Base-by-base conservation (phyloP, 2,329 filamentous ascomycete genomes). In the Sordariomycetes sp. region DNA sequence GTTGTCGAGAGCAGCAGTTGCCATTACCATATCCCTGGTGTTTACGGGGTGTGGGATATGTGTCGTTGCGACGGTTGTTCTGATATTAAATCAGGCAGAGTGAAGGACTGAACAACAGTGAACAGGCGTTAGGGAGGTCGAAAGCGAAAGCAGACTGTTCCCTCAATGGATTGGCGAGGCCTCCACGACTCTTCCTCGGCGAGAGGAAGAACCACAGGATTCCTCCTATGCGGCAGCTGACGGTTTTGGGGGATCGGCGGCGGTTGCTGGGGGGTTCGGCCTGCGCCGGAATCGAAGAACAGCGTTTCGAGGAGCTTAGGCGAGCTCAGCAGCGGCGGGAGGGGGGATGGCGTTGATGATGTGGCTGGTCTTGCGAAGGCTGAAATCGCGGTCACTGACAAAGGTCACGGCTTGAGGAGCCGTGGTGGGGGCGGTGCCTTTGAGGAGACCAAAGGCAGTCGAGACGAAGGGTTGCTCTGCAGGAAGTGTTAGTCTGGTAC, bases 191-290 rank as follows among this genome's bases (percentile, higher is more conserved):
- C 92, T 93, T 90, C 92, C 92, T 88, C 90, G 65, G 70, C 71
- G 70, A 92, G 90, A 94, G 88, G 90, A 96, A 96, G 90, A 94
- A 88, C 83, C 84, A 80, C 75, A 77, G 78, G 81, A 81, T 77
- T 77, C 80, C 83, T 93, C 85, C 86, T 96, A 98, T 98, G 90
- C 92, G 92, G 92, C 92, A 96, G 90, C 86, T 94, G 83, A 75
- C 70, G 66, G 63, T 66, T 65, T 65, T 73, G 64, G 61, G 73
- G 66, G 58, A 66, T 72, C 61, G 70, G 72, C 61, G 61, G 56
- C 48, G 67, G 59, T 51, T 59, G 42, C 45, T 60, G 58, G 57
- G 66, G 58, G 53, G 58, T 27, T 23, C 27, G 34, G 39, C 32
- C 57, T 50, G 59, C 58, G 49, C 57, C 57, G 59, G 70, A 56